A percentile compares a stretch with the other conserved stretches of the same genome.
Conservation (phyloP, 495 filamentous ascomycete genomes). For the Penicillium diatomitis region DNA sequence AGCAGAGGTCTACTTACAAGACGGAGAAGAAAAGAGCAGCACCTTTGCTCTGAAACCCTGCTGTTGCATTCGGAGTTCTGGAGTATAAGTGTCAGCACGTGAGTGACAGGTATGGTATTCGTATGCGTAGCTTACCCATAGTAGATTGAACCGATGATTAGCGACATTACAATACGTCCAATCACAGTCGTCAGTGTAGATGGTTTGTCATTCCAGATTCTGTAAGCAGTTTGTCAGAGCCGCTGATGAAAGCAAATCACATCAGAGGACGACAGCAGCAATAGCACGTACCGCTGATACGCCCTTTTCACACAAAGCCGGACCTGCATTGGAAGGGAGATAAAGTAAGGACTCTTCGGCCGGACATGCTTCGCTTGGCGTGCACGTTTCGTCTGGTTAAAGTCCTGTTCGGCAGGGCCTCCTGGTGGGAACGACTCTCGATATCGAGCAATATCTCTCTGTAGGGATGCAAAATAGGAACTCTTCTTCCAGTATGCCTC, state of each 20-base stretch:
- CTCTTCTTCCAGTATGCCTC: slow-evolving; percentile 52
- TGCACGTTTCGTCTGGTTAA: slow-evolving; percentile 23
- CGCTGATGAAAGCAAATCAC: too few relatives aligned
- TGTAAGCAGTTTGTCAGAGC: slow-evolving; percentile 4
- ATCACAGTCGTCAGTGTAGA: slow-evolving; percentile 67
- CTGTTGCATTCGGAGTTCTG: slow-evolving; percentile 47
- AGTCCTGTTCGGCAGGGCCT: slow-evolving; percentile 21
- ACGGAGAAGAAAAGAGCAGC: slow-evolving; percentile 86
- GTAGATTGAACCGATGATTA: slow-evolving; percentile 83
- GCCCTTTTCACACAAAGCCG: slow-evolving; percentile 41
- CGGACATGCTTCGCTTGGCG: slow-evolving; percentile 36
- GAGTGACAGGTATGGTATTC: background rate
- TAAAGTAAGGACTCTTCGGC: slow-evolving; percentile 36
- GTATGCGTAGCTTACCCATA: slow-evolving; percentile 44
- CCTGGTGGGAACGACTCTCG: slow-evolving; percentile 30
- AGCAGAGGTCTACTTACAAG: slow-evolving; percentile 48
- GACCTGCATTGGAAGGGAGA: slow-evolving; percentile 39
- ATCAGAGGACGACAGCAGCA: background rate
- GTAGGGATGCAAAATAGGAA: slow-evolving; percentile 35
- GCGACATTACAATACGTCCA: slow-evolving; percentile 67
- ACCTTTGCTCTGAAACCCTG: slow-evolving; percentile 69
- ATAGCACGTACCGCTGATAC: slow-evolving; percentile 33
- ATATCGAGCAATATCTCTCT: slow-evolving; percentile 42
- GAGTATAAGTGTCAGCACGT: slow-evolving; percentile 1
- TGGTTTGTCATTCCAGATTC: slow-evolving; percentile 64